These are phyloP conservation scores for Lenwebbia sp. DNA, from an alignment of 345 rosid genomes.

Conservation along the genomic window DNA sequence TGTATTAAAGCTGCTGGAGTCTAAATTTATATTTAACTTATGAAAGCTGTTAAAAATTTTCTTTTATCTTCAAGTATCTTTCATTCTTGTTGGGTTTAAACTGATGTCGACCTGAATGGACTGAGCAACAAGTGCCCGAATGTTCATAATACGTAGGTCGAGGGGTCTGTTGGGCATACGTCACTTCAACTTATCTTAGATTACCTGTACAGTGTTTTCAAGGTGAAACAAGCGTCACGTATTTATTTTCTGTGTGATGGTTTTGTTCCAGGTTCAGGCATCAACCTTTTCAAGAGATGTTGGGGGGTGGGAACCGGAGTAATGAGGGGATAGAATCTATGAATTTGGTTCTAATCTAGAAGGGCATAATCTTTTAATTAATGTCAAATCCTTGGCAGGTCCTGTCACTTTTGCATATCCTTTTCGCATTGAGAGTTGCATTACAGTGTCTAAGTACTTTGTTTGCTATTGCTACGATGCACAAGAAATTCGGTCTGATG, in stretches of 20 bases:
- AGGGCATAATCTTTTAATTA: slow-evolving; percentile 26
- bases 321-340: slow-evolving; percentile 25
- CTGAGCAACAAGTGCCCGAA: background rate
- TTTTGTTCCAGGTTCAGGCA: background rate
- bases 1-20: background rate
- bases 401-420: slow-evolving; percentile 34
- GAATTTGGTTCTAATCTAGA: slow-evolving; percentile 32
- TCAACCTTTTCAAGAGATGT: slow-evolving; percentile 1
- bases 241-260: background rate
- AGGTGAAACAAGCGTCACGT: background rate
- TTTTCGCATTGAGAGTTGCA: slow-evolving; percentile 28
- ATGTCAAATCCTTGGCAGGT: slow-evolving; percentile 25
- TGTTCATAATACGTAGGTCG: background rate
- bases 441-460: slow-evolving; percentile 7
- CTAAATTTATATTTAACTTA: background rate
- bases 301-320: slow-evolving; percentile 2
- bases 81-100: background rate
- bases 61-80: background rate
- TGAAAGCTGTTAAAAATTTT: background rate
- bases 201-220: background rate
- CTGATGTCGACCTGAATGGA: background rate
- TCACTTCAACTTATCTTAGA: background rate
- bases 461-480: slow-evolving; percentile 9
- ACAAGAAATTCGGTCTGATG: slow-evolving; percentile 18
- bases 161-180: background rate